Evolutionary conservation across 352 stramenopile genomes (phyloP).

Genomic region (Phytophthora foliorum): DNA sequence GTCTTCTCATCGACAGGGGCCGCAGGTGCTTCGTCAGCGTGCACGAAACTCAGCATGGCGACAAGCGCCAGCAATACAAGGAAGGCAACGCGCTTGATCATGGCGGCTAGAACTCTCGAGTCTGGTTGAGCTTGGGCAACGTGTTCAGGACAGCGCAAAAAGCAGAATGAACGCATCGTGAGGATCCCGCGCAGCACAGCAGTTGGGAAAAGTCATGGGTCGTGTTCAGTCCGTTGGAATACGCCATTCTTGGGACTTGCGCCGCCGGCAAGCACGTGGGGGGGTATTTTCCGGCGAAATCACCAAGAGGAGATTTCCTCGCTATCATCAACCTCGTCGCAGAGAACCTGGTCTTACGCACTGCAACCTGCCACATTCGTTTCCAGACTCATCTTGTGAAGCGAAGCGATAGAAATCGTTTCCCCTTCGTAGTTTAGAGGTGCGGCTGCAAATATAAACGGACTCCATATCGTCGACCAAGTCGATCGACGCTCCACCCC

Average conservation of each 20-base stretch:
- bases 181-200: not conserved
- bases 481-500: too few species aligned
- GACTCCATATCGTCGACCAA: too few species aligned
- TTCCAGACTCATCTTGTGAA: too few species aligned
- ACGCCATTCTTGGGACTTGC: constrained; percentile 16
- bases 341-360: too few species aligned
- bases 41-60: constrained; percentile 33
- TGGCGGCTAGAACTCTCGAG: constrained; percentile 2
- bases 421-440: too few species aligned
- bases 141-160: constrained; percentile 32
- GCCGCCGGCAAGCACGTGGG: constrained; percentile 2
- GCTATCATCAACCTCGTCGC: not conserved
- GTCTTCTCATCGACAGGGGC: constrained; percentile 3
- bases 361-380: too few species aligned
- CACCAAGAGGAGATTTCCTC: too few species aligned
- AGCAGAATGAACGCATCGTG: constrained; percentile 26
- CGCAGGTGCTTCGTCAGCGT: constrained; percentile 31
- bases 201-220: constrained; percentile 24
- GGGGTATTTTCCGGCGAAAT: not conserved
- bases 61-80: constrained; percentile 38
- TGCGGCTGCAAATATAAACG: too few species aligned
- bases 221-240: constrained; percentile 20
- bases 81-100: constrained; percentile 40
- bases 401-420: too few species aligned
- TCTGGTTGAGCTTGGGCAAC: constrained; percentile 7